These are phyloP conservation scores for Leccinum glutinopallens DNA, from an alignment of 1,284 basidiomycete species.

Conservation along the genomic window DNA sequence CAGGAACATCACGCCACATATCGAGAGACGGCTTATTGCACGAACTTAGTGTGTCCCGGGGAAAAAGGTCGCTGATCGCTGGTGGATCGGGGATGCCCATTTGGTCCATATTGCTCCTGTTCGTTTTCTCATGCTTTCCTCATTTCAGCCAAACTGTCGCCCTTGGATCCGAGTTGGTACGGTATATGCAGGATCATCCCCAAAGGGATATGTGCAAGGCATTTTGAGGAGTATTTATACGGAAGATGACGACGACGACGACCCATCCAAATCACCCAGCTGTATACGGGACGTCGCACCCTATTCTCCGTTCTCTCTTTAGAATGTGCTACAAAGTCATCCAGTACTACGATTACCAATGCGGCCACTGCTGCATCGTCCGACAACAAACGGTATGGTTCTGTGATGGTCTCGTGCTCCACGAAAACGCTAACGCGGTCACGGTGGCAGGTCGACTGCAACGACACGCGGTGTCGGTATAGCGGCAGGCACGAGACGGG, in stretches of 20 bases:
- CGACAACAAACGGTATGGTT: constrained; percentile 42
- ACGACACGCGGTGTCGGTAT: constrained; percentile 38
- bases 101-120: constrained; percentile 18
- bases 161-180: constrained; percentile 8
- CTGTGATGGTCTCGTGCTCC: background rate
- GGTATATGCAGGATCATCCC: constrained; percentile 5
- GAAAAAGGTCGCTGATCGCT: constrained; percentile 7
- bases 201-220: constrained; percentile 11
- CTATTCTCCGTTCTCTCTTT: constrained; percentile 7
- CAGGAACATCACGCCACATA: constrained; percentile 17
- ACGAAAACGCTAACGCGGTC: background rate
- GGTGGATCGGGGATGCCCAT: constrained; percentile 12
- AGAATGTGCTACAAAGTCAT: constrained; percentile 47
- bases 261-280: constrained; percentile 8
- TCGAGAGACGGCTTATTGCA: constrained; percentile 19
- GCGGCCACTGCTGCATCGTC: constrained; percentile 38
- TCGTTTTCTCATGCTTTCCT: constrained; percentile 24
- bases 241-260: constrained; percentile 3
- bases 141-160: constrained; percentile 6
- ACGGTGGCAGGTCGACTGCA: constrained; percentile 48
- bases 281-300: constrained; percentile 2
- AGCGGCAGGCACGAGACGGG: constrained; percentile 40
- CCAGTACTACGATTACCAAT: constrained; percentile 39
- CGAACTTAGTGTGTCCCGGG: constrained; percentile 11
- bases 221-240: constrained; percentile 31